Evolutionary conservation across 1,284 basidiomycete species (phyloP).

Genomic region (Cutaneotrichosporon sp.): DNA sequence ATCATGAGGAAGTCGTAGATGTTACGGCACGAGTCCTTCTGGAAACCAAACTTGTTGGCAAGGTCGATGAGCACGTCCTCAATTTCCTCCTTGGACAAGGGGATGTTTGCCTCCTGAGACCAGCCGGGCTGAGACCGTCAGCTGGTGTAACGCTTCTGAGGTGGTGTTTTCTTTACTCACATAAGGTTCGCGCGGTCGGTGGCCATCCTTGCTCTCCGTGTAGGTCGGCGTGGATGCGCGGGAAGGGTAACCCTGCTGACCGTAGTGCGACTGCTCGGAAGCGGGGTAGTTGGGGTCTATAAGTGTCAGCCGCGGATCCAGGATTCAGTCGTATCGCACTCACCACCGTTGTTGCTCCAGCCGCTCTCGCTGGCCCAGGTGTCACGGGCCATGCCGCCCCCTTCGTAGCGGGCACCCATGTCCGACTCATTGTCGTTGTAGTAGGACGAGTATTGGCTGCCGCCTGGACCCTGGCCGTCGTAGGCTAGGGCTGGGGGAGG

Average conservation of each 20-base stretch:
- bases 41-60: slow-evolving; percentile 98
- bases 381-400: slow-evolving; percentile 46
- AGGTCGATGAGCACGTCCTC: slow-evolving; percentile 98
- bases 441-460: slow-evolving; percentile 36
- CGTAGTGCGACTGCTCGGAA: slow-evolving; percentile 35
- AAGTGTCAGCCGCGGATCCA: not conserved
- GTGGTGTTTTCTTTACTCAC: too few species aligned
- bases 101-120: slow-evolving; percentile 85
- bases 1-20: slow-evolving; percentile 98
- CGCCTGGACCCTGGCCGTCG: slow-evolving; percentile 23
- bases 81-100: slow-evolving; percentile 96
- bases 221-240: slow-evolving; percentile 49
- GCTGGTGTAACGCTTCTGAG: too few species aligned
- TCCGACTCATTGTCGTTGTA: slow-evolving; percentile 75
- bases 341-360: slow-evolving; percentile 29
- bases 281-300: slow-evolving; percentile 25
- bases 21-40: slow-evolving; percentile 68
- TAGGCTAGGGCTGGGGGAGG: slow-evolving; percentile 28
- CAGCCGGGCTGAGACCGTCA: slow-evolving; percentile 71
- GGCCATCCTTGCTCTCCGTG: slow-evolving; percentile 56
- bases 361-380: slow-evolving; percentile 48
- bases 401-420: slow-evolving; percentile 54
- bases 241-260: slow-evolving; percentile 38
- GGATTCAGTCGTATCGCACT: slow-evolving; percentile 35
- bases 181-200: slow-evolving; percentile 54